Evolutionary conservation across 805 yeast species (phyloP).

Genomic region (Suhomyces prunicola): DNA sequence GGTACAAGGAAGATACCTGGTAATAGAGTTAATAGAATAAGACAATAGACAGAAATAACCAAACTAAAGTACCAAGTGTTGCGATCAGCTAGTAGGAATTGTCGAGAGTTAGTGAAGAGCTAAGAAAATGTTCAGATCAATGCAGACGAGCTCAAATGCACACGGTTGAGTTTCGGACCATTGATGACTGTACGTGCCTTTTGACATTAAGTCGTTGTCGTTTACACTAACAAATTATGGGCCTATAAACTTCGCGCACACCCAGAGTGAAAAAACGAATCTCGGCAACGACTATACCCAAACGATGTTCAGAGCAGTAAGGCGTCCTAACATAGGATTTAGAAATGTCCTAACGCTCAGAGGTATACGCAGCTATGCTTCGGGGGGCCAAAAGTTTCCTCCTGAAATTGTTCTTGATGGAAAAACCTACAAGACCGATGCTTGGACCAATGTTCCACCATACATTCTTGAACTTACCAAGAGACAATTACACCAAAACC

Average conservation of each 20-base stretch:
- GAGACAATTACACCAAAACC: constrained; percentile 68
- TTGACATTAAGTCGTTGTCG: background rate
- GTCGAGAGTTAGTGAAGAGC: background rate
- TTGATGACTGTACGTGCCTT: background rate
- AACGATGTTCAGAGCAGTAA: background rate
- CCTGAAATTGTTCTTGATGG: constrained; percentile 43
- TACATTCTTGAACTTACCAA: constrained; percentile 66
- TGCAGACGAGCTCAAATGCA: background rate
- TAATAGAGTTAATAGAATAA: constrained; percentile 19
- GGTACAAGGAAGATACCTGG: constrained; percentile 91
- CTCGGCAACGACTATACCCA: background rate
- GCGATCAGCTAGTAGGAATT: background rate
- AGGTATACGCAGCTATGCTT: background rate
- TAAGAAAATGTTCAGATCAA: background rate
- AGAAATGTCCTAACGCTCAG: background rate
- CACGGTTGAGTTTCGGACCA: background rate
- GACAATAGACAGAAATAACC: background rate
- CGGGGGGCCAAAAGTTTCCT: constrained; percentile 18
- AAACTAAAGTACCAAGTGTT: background rate
- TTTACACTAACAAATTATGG: background rate
- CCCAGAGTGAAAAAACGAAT: background rate
- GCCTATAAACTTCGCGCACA: background rate
- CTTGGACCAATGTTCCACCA: constrained; percentile 83
- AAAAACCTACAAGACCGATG: constrained; percentile 56
- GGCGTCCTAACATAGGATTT: background rate